These are phyloP conservation scores for Fomitopsis palustris DNA, from an alignment of 1,284 basidiomycete species.

Conservation along the genomic window DNA sequence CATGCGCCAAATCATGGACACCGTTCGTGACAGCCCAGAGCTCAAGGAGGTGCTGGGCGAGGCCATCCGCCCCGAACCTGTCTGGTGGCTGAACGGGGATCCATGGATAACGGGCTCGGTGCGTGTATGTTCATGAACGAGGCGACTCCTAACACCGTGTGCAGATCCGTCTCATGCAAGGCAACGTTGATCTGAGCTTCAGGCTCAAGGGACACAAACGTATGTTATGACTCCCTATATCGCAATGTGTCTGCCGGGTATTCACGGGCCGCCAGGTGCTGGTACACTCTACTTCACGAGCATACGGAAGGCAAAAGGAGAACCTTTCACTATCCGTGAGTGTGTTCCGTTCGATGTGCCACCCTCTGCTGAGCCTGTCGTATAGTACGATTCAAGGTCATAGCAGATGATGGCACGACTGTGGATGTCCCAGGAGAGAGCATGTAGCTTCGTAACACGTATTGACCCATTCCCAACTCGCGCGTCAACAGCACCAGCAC, in stretches of 20 bases:
- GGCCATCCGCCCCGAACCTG: constrained; percentile 65
- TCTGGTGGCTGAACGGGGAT: constrained; percentile 76
- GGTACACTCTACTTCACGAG: constrained; percentile 81
- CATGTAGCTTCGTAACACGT: neutral
- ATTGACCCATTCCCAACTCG: neutral
- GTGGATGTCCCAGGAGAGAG: constrained; percentile 35
- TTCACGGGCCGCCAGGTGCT: constrained; percentile 39
- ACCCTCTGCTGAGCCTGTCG: neutral
- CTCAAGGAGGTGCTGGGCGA: constrained; percentile 58
- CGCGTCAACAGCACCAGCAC: neutral
- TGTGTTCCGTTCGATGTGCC: constrained; percentile 13
- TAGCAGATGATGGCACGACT: constrained; percentile 58
- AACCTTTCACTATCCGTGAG: constrained; percentile 65
- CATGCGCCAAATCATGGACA: constrained; percentile 59
- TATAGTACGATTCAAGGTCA: constrained; percentile 68
- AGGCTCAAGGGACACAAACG: constrained; percentile 70
- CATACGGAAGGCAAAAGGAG: constrained; percentile 72
- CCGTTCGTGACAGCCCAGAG: constrained; percentile 47
- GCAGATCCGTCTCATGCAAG: constrained; percentile 70
- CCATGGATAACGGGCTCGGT: constrained; percentile 70
- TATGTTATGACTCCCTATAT: constrained; percentile 24
- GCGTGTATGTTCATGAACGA: constrained; percentile 21
- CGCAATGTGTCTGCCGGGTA: neutral
- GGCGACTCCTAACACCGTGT: neutral
- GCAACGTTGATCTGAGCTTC: constrained; percentile 74